Evolutionary conservation across 768 basidiomycete species (phyloP), one percentile per base, ranked within the genome.

Genomic region (Wakefieldia striispora): DNA sequence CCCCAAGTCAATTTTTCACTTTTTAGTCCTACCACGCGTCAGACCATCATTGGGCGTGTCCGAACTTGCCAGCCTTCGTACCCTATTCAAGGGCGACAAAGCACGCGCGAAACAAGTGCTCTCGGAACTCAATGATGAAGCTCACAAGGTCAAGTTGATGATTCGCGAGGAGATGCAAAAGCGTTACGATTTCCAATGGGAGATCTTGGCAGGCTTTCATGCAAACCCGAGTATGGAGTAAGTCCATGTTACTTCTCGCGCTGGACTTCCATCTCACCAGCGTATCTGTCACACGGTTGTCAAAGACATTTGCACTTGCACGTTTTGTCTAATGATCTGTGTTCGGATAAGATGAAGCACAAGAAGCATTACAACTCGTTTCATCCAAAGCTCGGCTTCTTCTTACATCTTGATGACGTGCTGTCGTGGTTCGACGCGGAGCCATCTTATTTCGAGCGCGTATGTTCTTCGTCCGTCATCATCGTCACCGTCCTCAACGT

Each of bases 281-380:
- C 29, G 29, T 13, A 29, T 12, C 13, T 29, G 2, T 29, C 4
- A 13, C 31, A 3, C 31, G 31, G 31, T 33, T 33, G 27, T 29
- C 51, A 31, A 47, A 91, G 89, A 51, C 91, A 93, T 64, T 51
- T 93, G 3, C 91, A 97, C 61, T 67, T 95, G 11, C 94, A 97
- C 62, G 81, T 97, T 45, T 69, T 97, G 34, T 93, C 92, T 4
- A 76, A 80, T 5, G 94, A 97, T 62, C 64, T 93, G 31, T 75
- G 75, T 46, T 85, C 86, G 0, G 76, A 80, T 9, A 71, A 69
- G 44, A 68, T 95, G 73, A 95, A 94, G 70, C 79, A 74, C 47
- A 97, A 95, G 74, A 89, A 86, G 61, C 94, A 97, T 57, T 89
- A 91, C 69, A 94, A 95, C 60, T 88, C 90, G 6, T 97, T 95